Percentiles rank a stretch among this genome's conserved stretches.
Evolutionary conservation across 176 grass and related monocot species (phyloP).

Genomic region (Pontederia crassipes): DNA sequence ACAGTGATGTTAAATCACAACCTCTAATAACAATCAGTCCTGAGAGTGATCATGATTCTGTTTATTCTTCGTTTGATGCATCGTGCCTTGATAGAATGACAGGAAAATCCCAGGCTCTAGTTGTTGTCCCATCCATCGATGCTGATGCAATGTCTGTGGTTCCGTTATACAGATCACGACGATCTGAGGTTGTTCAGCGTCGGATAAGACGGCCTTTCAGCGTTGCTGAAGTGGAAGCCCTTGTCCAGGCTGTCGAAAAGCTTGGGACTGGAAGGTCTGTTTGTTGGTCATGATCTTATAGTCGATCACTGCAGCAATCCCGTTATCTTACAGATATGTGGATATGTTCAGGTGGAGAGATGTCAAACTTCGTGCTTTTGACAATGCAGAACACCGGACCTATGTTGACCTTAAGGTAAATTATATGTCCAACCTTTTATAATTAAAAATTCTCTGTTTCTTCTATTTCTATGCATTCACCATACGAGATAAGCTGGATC

Average conservation of each 20-base stretch:
- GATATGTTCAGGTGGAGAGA: conserved; percentile 62
- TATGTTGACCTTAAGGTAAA: conserved; percentile 92
- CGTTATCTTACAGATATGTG: conserved; percentile 13
- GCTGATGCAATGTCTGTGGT: conserved; percentile 17
- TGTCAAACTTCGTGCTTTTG: conserved; percentile 66
- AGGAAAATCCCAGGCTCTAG: conserved; percentile 36
- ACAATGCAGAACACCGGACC: conserved; percentile 54
- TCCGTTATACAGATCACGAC: conserved; percentile 18
- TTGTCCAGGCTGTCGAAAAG: conserved; percentile 88
- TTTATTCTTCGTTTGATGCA: conserved; percentile 36
- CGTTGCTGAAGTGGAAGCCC: conserved; percentile 86
- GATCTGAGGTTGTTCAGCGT: conserved; percentile 39
- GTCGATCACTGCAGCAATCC: neutral
- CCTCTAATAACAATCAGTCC: conserved; percentile 35
- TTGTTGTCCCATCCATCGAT: conserved; percentile 36
- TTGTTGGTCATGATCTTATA: neutral
- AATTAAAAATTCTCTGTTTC: neutral
- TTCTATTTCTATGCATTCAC: neutral
- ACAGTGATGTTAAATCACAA: conserved; percentile 33
- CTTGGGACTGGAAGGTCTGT: conserved; percentile 94
- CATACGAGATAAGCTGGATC: too few relatives aligned
- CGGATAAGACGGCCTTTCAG: conserved; percentile 77
- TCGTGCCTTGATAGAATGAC: conserved; percentile 48
- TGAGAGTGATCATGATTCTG: conserved; percentile 63
- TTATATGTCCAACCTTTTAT: neutral